Conservation (phyloP, 768 basidiomycete species). For the Pleurotus platypus region DNA sequence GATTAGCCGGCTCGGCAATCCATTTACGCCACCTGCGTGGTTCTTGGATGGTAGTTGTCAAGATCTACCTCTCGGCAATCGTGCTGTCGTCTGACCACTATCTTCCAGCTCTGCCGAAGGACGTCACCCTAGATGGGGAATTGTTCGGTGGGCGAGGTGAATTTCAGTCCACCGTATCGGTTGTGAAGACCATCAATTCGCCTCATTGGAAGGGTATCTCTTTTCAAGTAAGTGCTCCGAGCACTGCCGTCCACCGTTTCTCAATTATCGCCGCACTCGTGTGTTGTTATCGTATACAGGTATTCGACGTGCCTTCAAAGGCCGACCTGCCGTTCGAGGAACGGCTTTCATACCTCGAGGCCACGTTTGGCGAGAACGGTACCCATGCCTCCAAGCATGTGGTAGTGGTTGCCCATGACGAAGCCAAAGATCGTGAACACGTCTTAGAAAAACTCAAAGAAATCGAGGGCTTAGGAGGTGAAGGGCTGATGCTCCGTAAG, state of each 20-base stretch:
- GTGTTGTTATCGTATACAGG: slow-evolving; percentile 21
- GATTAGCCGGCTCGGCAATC: slow-evolving; percentile 55
- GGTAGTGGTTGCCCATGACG: slow-evolving; percentile 43
- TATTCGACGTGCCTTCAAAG: slow-evolving; percentile 56
- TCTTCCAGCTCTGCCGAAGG: slow-evolving; percentile 45
- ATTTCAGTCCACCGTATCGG: slow-evolving; percentile 56
- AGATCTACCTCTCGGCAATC: neutral
- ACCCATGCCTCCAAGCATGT: slow-evolving; percentile 39
- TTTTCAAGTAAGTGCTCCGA: slow-evolving; percentile 40
- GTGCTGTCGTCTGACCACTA: neutral
- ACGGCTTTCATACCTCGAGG: slow-evolving; percentile 39
- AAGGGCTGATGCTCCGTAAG: slow-evolving; percentile 55
- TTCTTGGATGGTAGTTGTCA: slow-evolving; percentile 47
- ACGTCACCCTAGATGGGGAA: slow-evolving; percentile 56
- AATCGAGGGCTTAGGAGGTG: slow-evolving; percentile 50
- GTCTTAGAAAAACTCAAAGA: slow-evolving; percentile 53
- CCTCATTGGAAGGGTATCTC: slow-evolving; percentile 53
- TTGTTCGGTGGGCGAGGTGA: slow-evolving; percentile 54
- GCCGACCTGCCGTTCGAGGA: slow-evolving; percentile 47
- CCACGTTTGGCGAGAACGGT: slow-evolving; percentile 44
- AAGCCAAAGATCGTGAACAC: slow-evolving; percentile 42
- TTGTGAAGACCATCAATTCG: slow-evolving; percentile 56
- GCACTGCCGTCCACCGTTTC: neutral
- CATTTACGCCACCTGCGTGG: slow-evolving; percentile 55
- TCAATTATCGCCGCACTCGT: neutral